phyloP scores from a whole-genome alignment of 441 rosid species.

The Pelargonium myrrhifolium region DNA sequence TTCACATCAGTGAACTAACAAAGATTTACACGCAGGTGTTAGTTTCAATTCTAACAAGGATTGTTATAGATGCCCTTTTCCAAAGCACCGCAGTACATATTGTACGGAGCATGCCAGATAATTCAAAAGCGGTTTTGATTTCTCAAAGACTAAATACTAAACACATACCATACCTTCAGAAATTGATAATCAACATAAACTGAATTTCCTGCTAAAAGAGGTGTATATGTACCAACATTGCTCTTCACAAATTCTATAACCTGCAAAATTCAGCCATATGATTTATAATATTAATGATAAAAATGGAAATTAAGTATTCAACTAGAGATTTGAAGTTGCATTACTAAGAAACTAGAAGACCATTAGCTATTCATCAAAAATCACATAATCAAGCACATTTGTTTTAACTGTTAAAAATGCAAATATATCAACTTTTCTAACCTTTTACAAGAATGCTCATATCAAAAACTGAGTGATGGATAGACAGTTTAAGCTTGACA shows the following conservation, averaged over 20 bases:
- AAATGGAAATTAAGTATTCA: constrained; percentile 2
- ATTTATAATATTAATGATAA: background rate
- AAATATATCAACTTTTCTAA: background rate
- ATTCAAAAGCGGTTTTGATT: background rate
- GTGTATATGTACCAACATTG: constrained; percentile 52
- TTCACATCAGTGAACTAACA: background rate
- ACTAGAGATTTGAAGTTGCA: background rate
- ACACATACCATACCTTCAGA: constrained; percentile 45
- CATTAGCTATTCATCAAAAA: background rate
- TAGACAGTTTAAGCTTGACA: background rate
- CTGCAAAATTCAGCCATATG: constrained; percentile 36
- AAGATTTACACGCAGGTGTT: background rate
- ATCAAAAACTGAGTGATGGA: background rate
- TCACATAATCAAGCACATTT: background rate
- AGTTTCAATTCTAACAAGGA: background rate
- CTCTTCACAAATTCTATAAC: constrained; percentile 63
- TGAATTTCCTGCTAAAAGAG: constrained; percentile 80
- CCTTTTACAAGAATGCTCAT: background rate
- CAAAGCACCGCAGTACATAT: background rate
- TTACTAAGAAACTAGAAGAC: background rate
- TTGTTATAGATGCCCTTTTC: background rate
- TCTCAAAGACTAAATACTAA: background rate
- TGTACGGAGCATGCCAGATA: background rate
- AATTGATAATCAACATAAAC: constrained; percentile 64
- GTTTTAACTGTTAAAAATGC: background rate